A percentile compares a stretch with the other conserved stretches of the same genome.
Evolutionary conservation across 495 filamentous ascomycete species (phyloP).

Genomic region (Staphylotrichum longicolle): DNA sequence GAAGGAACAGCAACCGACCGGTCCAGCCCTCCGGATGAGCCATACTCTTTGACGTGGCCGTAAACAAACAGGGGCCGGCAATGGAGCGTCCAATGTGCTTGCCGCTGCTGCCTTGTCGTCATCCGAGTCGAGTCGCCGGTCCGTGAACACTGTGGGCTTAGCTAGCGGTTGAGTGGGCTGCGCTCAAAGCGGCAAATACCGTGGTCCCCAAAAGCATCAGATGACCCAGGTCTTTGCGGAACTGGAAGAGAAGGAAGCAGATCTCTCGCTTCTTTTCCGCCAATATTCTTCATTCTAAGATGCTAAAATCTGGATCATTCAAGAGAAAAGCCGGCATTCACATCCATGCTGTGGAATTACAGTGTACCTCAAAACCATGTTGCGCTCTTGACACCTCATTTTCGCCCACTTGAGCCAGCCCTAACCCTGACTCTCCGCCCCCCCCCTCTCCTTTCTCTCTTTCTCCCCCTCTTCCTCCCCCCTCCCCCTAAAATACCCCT

Average conservation of each 20-base stretch:
- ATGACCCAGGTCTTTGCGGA: neutral
- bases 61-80: neutral
- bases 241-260: neutral
- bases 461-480: neutral
- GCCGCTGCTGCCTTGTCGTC: constrained; percentile 6
- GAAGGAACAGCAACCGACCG: neutral
- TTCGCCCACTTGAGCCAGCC: neutral
- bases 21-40: neutral
- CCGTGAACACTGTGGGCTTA: constrained; percentile 10
- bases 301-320: neutral
- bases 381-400: no score
- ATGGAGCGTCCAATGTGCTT: neutral
- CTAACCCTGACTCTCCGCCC: neutral
- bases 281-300: neutral
- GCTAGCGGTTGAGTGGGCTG: neutral
- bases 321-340: neutral
- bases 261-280: neutral
- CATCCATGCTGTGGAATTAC: no score
- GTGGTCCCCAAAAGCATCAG: neutral
- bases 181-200: constrained; percentile 5
- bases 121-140: neutral
- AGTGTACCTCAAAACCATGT: no score
- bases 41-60: neutral
- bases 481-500: constrained; percentile 29
- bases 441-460: neutral